phyloP scores from a whole-genome alignment of 2,329 filamentous ascomycete species.

The Exophiala viscosa region DNA sequence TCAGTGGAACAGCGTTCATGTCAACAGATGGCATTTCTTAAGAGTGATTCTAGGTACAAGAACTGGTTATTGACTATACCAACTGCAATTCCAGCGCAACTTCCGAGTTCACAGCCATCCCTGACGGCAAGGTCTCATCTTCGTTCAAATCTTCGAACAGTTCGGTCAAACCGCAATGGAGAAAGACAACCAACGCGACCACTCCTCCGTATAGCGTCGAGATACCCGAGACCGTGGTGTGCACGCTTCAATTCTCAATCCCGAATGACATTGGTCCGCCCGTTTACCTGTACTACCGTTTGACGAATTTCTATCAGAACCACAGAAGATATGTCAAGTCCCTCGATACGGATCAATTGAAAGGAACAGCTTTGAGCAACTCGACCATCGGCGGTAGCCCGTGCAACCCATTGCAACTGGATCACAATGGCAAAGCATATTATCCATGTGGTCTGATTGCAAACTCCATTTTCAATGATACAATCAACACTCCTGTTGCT shows the following conservation, averaged over 20 bases:
- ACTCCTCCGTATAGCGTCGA: constrained; percentile 28
- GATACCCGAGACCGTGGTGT: constrained; percentile 49
- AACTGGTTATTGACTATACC: constrained; percentile 87
- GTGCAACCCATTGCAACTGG: constrained; percentile 68
- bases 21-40: constrained; percentile 1
- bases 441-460: constrained; percentile 96
- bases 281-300: constrained; percentile 88
- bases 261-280: constrained; percentile 75
- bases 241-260: constrained; percentile 73
- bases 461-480: constrained; percentile 96
- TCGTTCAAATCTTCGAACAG: constrained; percentile 64
- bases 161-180: constrained; percentile 33
- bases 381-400: constrained; percentile 62
- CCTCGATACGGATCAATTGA: constrained; percentile 77
- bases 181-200: constrained; percentile 24
- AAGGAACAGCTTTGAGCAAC: constrained; percentile 62
- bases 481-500: constrained; percentile 64
- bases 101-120: constrained; percentile 50
- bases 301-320: constrained; percentile 99
- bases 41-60: constrained; percentile 67
- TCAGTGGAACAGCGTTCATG: constrained; percentile 38
- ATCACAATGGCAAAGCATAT: constrained; percentile 62
- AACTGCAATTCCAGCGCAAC: constrained; percentile 61
- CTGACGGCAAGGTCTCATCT: constrained; percentile 55
- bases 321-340: constrained; percentile 94